Evolutionary conservation across 768 basidiomycete genomes (phyloP), one percentile per base, ranked within the genome.

Genomic region (Mycena venus): DNA sequence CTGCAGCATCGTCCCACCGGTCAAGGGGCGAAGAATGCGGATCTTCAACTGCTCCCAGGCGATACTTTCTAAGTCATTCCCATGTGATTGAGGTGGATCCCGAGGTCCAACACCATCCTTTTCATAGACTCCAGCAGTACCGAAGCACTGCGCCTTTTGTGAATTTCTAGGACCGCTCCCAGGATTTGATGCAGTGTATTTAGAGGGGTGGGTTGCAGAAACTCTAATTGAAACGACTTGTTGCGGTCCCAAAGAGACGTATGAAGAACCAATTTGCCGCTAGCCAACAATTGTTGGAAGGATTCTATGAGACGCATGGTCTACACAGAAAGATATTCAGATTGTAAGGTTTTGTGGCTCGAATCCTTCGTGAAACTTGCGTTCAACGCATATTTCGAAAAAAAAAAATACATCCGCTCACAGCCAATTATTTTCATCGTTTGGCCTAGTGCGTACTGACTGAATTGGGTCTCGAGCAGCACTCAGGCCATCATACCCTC

Each of bases 401-500:
- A n/a, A 32, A 10, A 32, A 2, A 2, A 31, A 6, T n/a, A n/a
- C n/a, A n/a, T n/a, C n/a, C n/a, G 25, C 69, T 25, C n/a, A 75
- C 74, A 51, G 53, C 51, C 31, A 12, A 75, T 68, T 32, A 62
- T 67, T 63, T 71, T 32, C 14, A 75, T 38, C 1, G 62, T 68
- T 62, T 36, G 47, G 3, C 51, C 53, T 23, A 56, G 14, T 12
- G 56, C 27, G 51, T 51, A 23, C 21, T 61, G 70, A 4, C 74
- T 70, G 34, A 68, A 75, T 21, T 38, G 34, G 2, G 62, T 67
- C 29, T 70, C 47, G 8, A 75, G 29, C 3, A 75, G 55, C 10
- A 75, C 6, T n/a, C 11, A 34, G 2, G 73, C 69, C 55, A 70
- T 70, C 68, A 75, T 59, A n/a, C 68, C 64, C 25, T 75, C 74